Conservation (phyloP, 225 moss, liverwort and hornwort genomes). For the Bryoerythrophyllum caledonicum region DNA sequence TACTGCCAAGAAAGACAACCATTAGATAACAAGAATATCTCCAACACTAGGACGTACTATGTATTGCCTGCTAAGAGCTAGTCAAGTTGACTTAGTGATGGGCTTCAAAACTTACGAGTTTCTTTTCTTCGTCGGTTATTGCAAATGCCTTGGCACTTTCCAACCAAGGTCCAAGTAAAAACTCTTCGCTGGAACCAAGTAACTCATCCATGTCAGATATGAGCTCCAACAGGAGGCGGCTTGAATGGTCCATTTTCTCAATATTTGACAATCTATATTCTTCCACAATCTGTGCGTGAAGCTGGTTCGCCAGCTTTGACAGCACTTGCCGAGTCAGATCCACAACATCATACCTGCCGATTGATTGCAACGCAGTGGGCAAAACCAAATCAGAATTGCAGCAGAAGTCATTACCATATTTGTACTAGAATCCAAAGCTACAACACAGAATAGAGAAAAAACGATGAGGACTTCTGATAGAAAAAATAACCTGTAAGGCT, state of each 20-base stretch:
- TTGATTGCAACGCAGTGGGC: conserved; percentile 1
- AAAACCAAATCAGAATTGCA: conserved; percentile 13
- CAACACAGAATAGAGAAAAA: neutral
- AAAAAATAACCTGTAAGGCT: conserved; percentile 70
- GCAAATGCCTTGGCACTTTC: conserved; percentile 74
- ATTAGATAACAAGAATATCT: conserved; percentile 7
- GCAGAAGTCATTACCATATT: neutral
- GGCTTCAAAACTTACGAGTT: conserved; percentile 48
- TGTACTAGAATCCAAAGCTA: neutral
- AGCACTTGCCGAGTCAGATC: conserved; percentile 88
- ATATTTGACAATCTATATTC: conserved; percentile 39
- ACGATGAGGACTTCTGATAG: conserved; percentile 3
- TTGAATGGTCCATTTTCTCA: conserved; percentile 54
- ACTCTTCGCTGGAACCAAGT: conserved; percentile 69
- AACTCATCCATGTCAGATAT: conserved; percentile 62
- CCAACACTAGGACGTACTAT: neutral
- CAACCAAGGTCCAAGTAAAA: conserved; percentile 84
- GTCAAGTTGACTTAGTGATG: neutral
- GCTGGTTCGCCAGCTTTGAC: conserved; percentile 77
- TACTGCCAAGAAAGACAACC: conserved; percentile 52
- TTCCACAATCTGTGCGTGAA: conserved; percentile 43
- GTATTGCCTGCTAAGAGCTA: neutral
- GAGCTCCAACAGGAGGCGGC: conserved; percentile 64
- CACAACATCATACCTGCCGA: conserved; percentile 83
- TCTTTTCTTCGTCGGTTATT: conserved; percentile 66